A percentile compares a stretch with the other conserved stretches of the same genome.
Evolutionary conservation across 306 rosid species (phyloP).

Genomic region (Trifolium pratense): DNA sequence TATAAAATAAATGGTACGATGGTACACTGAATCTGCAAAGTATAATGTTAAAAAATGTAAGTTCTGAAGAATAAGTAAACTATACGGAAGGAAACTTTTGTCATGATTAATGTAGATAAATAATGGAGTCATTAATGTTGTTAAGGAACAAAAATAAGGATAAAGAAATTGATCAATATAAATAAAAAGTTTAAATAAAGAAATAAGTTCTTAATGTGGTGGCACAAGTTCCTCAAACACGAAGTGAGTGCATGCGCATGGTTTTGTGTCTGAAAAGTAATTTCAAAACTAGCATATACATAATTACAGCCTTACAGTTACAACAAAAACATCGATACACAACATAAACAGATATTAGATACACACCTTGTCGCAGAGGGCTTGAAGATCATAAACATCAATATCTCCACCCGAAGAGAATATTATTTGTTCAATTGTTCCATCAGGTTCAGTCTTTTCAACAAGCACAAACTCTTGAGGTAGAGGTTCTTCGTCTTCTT

Average conservation of each 20-base stretch:
- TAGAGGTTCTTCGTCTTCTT: slow-evolving; percentile 74
- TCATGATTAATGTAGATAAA: no score
- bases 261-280: slow-evolving; percentile 18
- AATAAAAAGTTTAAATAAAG: no score
- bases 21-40: no score
- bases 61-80: no score
- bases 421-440: slow-evolving; percentile 79
- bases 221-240: slow-evolving; percentile 24
- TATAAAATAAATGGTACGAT: no score
- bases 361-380: slow-evolving; percentile 87
- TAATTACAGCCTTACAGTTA: neutral
- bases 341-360: slow-evolving; percentile 27
- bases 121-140: no score
- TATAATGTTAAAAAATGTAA: no score
- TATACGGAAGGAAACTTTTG: no score
- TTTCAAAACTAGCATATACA: slow-evolving; percentile 31
- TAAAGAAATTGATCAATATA: no score
- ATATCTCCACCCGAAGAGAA: slow-evolving; percentile 90
- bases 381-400: slow-evolving; percentile 91
- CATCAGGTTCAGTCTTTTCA: slow-evolving; percentile 80
- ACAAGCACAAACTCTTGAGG: slow-evolving; percentile 87
- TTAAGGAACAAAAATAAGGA: no score
- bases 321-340: slow-evolving; percentile 33
- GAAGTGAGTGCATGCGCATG: slow-evolving; percentile 15
- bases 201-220: no score